A percentile compares a stretch with the other conserved stretches of the same genome.
Conservation (phyloP, 768 basidiomycete species). For the Hemileccinum rubropunctum region DNA sequence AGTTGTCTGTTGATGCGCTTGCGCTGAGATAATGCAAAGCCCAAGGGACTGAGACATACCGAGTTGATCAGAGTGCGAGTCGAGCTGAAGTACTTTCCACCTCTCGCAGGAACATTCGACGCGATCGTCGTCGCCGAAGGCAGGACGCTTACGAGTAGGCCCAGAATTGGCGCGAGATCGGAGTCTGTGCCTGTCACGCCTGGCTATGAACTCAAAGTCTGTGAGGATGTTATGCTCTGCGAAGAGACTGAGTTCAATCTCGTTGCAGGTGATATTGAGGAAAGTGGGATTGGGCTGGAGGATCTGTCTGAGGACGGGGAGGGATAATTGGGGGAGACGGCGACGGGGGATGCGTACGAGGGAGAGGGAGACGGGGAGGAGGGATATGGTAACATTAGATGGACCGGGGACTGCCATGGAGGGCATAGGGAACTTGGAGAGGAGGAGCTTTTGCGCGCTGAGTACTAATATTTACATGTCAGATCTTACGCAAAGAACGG, state of each 20-base stretch:
- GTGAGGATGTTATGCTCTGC: conserved; percentile 54
- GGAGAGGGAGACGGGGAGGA: conserved; percentile 68
- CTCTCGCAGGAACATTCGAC: conserved; percentile 70
- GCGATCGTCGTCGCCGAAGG: conserved; percentile 37
- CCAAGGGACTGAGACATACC: conserved; percentile 39
- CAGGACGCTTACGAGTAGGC: conserved; percentile 23
- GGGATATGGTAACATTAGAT: conserved; percentile 55
- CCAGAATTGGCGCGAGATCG: conserved; percentile 42
- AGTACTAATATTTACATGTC: conserved; percentile 13
- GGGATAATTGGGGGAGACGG: conserved; percentile 56
- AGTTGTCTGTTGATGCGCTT: conserved; percentile 46
- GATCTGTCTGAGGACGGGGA: conserved; percentile 65
- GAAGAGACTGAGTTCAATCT: conserved; percentile 75
- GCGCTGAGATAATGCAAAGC: conserved; percentile 5
- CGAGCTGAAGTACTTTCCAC: conserved; percentile 81
- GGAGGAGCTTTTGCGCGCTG: conserved; percentile 7
- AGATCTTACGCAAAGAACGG: conserved; percentile 1
- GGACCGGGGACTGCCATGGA: conserved; percentile 24
- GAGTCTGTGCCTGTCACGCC: conserved; percentile 50
- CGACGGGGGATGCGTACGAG: conserved; percentile 74
- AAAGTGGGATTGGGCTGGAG: conserved; percentile 65
- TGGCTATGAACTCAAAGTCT: conserved; percentile 61
- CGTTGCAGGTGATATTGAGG: conserved; percentile 74
- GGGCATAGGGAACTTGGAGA: neutral
- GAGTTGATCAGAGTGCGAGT: conserved; percentile 70